A percentile compares a stretch with the other conserved stretches of the same genome.
phyloP scores from a whole-genome alignment of 768 basidiomycete genomes.

The Podaxis sp. region DNA sequence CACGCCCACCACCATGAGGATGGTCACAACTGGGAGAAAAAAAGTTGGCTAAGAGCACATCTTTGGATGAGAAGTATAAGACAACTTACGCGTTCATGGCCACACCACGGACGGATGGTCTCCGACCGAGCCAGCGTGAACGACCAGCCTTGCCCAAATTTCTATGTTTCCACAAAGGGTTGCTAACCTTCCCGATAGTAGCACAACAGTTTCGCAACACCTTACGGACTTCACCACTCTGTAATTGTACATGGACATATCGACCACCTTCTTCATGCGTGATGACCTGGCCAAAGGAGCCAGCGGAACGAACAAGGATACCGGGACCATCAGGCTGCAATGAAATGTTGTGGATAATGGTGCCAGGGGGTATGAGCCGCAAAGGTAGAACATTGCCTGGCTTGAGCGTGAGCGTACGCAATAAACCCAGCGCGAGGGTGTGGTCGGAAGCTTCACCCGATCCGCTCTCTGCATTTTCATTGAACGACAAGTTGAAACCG shows the following conservation, averaged over 20 bases:
- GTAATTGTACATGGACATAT: slow-evolving; percentile 81
- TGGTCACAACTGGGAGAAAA: slow-evolving; percentile 62
- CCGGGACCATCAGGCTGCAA: slow-evolving; percentile 73
- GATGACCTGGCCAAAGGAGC: slow-evolving; percentile 79
- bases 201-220: slow-evolving; percentile 79
- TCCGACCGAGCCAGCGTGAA: slow-evolving; percentile 77
- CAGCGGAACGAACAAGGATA: slow-evolving; percentile 85
- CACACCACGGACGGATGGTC: slow-evolving; percentile 88
- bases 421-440: slow-evolving; percentile 75
- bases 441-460: slow-evolving; percentile 36
- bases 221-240: slow-evolving; percentile 90
- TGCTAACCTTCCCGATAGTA: slow-evolving; percentile 89
- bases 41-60: neutral
- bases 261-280: slow-evolving; percentile 65
- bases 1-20: slow-evolving; percentile 97
- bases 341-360: slow-evolving; percentile 82
- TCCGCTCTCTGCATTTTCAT: slow-evolving; percentile 16
- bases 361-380: slow-evolving; percentile 87
- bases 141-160: slow-evolving; percentile 91
- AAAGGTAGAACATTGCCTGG: slow-evolving; percentile 93
- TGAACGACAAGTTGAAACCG: slow-evolving; percentile 29
- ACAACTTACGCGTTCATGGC: slow-evolving; percentile 89
- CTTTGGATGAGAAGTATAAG: slow-evolving; percentile 1
- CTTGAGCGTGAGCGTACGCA: slow-evolving; percentile 79
- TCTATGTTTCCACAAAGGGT: slow-evolving; percentile 81